Conservation (phyloP, 2,329 filamentous ascomycete species). For the Scedosporium minutisporum region DNA sequence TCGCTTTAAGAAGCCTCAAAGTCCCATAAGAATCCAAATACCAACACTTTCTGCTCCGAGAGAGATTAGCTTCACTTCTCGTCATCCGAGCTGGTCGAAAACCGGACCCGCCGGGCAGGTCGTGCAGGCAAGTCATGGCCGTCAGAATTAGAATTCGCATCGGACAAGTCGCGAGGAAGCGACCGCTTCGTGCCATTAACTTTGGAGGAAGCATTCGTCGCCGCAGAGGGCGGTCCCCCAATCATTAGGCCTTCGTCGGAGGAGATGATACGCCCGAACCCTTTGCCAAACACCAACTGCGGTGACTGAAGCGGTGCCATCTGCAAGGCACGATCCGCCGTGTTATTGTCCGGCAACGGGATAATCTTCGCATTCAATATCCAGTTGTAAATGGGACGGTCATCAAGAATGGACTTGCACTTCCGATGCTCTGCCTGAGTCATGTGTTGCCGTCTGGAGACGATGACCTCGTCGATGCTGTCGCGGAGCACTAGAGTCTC, state of each 20-base stretch:
- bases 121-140: constrained; percentile 13
- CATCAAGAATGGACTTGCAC: constrained; percentile 48
- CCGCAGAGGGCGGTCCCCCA: constrained; percentile 11
- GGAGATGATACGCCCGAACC: constrained; percentile 31
- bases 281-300: constrained; percentile 41
- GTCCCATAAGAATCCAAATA: background rate
- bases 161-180: background rate
- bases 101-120: constrained; percentile 23
- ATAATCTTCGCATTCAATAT: constrained; percentile 42
- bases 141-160: background rate
- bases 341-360: constrained; percentile 16
- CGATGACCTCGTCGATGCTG: constrained; percentile 78
- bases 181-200: background rate
- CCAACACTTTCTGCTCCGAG: background rate
- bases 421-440: constrained; percentile 52
- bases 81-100: constrained; percentile 10
- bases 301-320: constrained; percentile 36
- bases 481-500: constrained; percentile 74
- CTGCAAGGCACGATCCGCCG: constrained; percentile 30
- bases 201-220: background rate
- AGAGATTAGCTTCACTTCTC: background rate
- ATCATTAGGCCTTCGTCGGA: constrained; percentile 37
- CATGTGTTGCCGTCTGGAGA: constrained; percentile 65
- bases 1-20: background rate
- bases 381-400: constrained; percentile 49